Evolutionary conservation across 1,284 basidiomycete genomes (phyloP).

Genomic region (Pholiota adiposa): DNA sequence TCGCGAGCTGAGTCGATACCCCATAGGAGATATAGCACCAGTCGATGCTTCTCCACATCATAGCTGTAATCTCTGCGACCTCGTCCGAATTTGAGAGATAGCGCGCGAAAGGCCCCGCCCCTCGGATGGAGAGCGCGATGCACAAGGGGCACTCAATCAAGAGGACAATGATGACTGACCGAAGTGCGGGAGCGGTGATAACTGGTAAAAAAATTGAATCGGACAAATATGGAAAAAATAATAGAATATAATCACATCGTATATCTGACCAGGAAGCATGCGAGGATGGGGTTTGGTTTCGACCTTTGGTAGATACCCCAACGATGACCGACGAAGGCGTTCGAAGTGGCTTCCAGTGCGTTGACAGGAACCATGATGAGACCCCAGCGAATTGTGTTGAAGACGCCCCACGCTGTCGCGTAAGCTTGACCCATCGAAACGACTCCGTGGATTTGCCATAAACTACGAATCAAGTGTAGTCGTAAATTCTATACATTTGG

Average conservation of each 20-base stretch:
- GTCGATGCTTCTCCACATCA: conserved; percentile 29
- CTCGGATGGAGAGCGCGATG: conserved; percentile 19
- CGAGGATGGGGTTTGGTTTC: background rate
- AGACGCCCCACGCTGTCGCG: conserved; percentile 30
- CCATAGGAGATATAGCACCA: conserved; percentile 29
- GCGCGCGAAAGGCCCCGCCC: conserved; percentile 22
- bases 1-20: conserved; percentile 26
- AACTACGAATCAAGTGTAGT: conserved; percentile 6
- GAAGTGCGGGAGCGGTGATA: conserved; percentile 18
- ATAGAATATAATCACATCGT: conserved; percentile 3
- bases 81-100: conserved; percentile 28
- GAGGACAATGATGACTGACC: conserved; percentile 22
- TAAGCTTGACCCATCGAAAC: conserved; percentile 26
- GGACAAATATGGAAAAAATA: background rate
- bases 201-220: background rate
- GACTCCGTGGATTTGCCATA: conserved; percentile 27
- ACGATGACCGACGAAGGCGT: conserved; percentile 26
- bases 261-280: conserved; percentile 19
- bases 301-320: conserved; percentile 22
- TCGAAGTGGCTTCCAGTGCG: conserved; percentile 24
- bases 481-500: too few relatives aligned
- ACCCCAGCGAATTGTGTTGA: conserved; percentile 31
- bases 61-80: conserved; percentile 24
- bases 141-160: conserved; percentile 24
- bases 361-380: conserved; percentile 29